Evolutionary conservation across 352 stramenopile species (phyloP).

Genomic region (Detonula confervacea): DNA sequence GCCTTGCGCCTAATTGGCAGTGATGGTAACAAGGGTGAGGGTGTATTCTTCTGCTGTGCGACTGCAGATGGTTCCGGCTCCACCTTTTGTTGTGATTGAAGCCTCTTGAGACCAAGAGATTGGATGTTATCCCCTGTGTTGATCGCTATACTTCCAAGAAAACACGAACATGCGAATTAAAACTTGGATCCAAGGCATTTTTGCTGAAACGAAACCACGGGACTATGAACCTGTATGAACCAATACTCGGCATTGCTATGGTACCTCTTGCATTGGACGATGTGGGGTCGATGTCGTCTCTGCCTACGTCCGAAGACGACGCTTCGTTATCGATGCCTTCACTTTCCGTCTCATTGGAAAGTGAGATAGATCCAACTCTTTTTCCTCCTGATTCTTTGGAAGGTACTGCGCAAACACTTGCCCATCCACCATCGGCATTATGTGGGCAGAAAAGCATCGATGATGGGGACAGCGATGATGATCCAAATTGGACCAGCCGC

Average conservation of each 20-base stretch:
- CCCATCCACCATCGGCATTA: too few species aligned
- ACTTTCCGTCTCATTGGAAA: not conserved
- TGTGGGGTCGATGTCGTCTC: slow-evolving; percentile 5
- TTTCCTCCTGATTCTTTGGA: too few species aligned
- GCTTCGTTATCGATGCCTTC: not conserved
- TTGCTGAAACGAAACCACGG: too few species aligned
- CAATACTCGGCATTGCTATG: too few species aligned
- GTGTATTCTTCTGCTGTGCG: not conserved
- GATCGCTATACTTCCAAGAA: slow-evolving; percentile 64
- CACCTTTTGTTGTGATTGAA: slow-evolving; percentile 29
- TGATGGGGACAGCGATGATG: too few species aligned
- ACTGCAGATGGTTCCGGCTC: slow-evolving; percentile 14
- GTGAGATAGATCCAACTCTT: too few species aligned
- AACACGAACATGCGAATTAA: too few species aligned
- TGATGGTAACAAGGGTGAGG: slow-evolving; percentile 15
- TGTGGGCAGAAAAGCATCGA: too few species aligned
- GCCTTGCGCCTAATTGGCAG: not conserved
- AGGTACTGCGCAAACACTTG: too few species aligned
- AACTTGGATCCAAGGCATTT: too few species aligned
- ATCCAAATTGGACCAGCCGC: not conserved
- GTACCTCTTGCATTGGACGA: not conserved
- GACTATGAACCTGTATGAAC: too few species aligned
- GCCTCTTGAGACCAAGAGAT: slow-evolving; percentile 44
- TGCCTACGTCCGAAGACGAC: not conserved
- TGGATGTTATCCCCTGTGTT: slow-evolving; percentile 77